Base-by-base conservation (phyloP, 225 moss, liverwort and hornwort genomes). In the Takakia lepidozioides region DNA sequence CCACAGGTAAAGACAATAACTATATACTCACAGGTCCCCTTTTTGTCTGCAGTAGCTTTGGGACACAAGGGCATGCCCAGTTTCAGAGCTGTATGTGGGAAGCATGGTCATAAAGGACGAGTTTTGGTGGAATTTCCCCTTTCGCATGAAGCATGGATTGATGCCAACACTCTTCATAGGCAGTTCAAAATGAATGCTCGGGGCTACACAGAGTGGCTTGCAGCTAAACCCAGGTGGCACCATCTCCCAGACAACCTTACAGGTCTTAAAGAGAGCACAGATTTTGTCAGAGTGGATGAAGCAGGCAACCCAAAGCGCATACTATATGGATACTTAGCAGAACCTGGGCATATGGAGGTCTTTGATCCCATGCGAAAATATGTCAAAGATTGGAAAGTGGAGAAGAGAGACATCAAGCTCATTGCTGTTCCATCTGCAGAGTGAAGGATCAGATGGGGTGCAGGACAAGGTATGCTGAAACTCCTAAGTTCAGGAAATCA, bases 141-240 rank as follows among this genome's bases (percentile, higher is more conserved):
- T 7, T 75, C 75, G 3, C 41, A 52, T 46, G 70, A 75, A 39
- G 70, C 75, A 44, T 71, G 23, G 70, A 48, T 75, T 27, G 75
- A 75, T 55, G 70, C 66, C 17, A 75, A 55, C 38, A 71, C 62
- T 36, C 56, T 75, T 8, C 75, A 75, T 56, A 70, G 56, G 52
- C 75, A 75, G 40, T 71, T 75, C 29, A 75, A 75, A 58, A 71
- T 75, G 70, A 75, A 75, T 37, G 75, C 75, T 26, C 59, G 75
- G 5, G 75, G 75, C 37, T 75, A 75, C 51, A 70, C 58, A 0
- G 75, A 75, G 51, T 75, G 75, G 75, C 55, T 75, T 29, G 66
- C 70, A 10, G 70, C 70, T 7, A 75, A 75, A 56, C 70, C 75
- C 41, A 58, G 70, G 51, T 75, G 75, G 75, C 66, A 75, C 17